Evolutionary conservation across 495 filamentous ascomycete species (phyloP).

Genomic region (Penicillium bovifimosum): DNA sequence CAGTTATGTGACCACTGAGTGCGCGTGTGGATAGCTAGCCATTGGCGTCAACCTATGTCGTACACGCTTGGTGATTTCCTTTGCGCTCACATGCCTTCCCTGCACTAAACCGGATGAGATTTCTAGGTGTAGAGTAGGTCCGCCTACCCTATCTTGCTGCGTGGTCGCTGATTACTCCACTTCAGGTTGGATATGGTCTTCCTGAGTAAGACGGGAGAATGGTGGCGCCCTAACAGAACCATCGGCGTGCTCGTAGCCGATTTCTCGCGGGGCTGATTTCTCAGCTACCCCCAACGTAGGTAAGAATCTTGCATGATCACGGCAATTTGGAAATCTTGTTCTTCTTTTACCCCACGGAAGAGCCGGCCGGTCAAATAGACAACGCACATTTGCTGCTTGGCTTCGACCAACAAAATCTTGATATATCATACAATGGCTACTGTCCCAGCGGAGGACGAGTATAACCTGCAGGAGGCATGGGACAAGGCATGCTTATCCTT

Average conservation of each 20-base stretch:
- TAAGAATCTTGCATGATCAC: too few species aligned
- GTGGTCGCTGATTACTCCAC: neutral
- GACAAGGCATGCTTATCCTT: conserved; percentile 13
- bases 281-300: neutral
- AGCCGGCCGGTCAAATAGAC: neutral
- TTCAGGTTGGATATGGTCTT: neutral
- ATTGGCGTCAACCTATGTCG: too few species aligned
- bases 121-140: too few species aligned
- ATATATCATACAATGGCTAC: conserved; percentile 3
- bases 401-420: neutral
- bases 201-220: neutral
- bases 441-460: conserved; percentile 4
- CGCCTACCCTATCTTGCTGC: neutral
- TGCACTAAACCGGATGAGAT: too few species aligned
- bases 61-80: too few species aligned
- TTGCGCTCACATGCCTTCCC: too few species aligned
- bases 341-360: neutral
- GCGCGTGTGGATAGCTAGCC: too few species aligned
- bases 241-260: neutral
- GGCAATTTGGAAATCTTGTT: neutral
- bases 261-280: neutral
- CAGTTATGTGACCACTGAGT: too few species aligned
- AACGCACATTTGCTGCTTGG: neutral
- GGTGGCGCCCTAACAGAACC: neutral
- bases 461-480: conserved; percentile 22